phyloP scores from a whole-genome alignment of 2,329 filamentous ascomycete genomes.

The Fonsecaea multimorphosa region DNA sequence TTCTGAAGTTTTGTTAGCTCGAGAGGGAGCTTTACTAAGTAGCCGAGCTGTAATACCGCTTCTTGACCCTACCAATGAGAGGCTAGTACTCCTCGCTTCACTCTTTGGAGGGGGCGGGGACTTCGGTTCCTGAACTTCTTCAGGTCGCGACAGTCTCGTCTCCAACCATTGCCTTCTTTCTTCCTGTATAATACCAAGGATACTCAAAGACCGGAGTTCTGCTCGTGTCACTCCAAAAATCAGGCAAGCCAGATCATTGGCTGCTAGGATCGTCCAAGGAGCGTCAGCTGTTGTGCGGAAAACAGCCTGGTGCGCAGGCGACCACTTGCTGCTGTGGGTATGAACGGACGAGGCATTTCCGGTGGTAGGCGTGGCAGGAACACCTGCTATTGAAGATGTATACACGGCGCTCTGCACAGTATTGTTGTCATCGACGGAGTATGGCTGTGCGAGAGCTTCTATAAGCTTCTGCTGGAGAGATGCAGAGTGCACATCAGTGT shows the following conservation, averaged over 20 bases:
- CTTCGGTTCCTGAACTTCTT: conserved; percentile 29
- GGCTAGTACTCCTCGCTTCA: conserved; percentile 44
- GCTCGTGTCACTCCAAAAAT: conserved; percentile 99
- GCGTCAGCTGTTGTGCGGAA: conserved; percentile 92
- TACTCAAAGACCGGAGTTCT: conserved; percentile 92
- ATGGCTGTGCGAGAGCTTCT: conserved; percentile 84
- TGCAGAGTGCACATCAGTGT: conserved; percentile 79
- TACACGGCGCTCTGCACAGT: conserved; percentile 48
- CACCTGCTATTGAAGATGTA: conserved; percentile 32
- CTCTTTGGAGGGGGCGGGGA: conserved; percentile 31
- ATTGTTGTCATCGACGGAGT: conserved; percentile 61
- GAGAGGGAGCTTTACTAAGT: conserved; percentile 77
- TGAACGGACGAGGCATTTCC: conserved; percentile 65
- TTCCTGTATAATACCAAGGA: conserved; percentile 90
- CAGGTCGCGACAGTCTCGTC: conserved; percentile 69
- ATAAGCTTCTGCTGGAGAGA: conserved; percentile 81
- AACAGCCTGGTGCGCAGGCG: conserved; percentile 90
- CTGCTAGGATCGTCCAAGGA: conserved; percentile 94
- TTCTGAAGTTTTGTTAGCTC: conserved; percentile 53
- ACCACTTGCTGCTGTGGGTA: conserved; percentile 87
- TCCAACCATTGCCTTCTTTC: conserved; percentile 90
- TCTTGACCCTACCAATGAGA: conserved; percentile 65
- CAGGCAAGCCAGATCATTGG: conserved; percentile 93
- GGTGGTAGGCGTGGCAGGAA: conserved; percentile 20
- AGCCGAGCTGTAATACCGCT: conserved; percentile 87